phyloP scores from a whole-genome alignment of 192 early-diverging fungal genomes.

The Coemansia asiatica region DNA sequence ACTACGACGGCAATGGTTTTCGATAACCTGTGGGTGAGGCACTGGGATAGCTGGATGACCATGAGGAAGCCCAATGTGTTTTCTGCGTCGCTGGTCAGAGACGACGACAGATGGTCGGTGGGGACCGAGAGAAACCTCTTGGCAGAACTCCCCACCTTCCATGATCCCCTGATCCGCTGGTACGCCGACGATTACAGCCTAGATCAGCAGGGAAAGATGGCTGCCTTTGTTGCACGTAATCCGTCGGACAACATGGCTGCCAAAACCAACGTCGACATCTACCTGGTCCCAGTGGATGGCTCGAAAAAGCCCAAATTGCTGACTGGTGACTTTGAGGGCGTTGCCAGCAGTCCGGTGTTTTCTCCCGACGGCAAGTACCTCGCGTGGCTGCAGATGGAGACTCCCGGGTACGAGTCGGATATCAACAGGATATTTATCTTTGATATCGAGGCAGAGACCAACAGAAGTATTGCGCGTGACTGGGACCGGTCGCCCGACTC shows the following conservation, averaged over 20 bases:
- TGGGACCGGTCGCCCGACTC: slow-evolving; percentile 61
- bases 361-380: slow-evolving; percentile 64
- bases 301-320: slow-evolving; percentile 25
- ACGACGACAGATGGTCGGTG: slow-evolving; percentile 20
- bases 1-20: slow-evolving; percentile 61
- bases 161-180: slow-evolving; percentile 34
- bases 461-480: slow-evolving; percentile 31
- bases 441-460: slow-evolving; percentile 11
- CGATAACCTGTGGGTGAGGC: slow-evolving; percentile 70
- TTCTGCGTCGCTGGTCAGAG: slow-evolving; percentile 6
- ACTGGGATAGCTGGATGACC: slow-evolving; percentile 67
- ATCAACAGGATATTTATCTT: slow-evolving; percentile 65
- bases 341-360: slow-evolving; percentile 62
- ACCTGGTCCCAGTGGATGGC: slow-evolving; percentile 25
- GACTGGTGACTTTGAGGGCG: slow-evolving; percentile 57
- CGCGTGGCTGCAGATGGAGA: slow-evolving; percentile 78
- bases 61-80: slow-evolving; percentile 41
- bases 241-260: slow-evolving; percentile 58
- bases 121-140: slow-evolving; percentile 24
- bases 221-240: slow-evolving; percentile 67
- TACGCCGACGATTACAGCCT: slow-evolving; percentile 60
- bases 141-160: slow-evolving; percentile 9
- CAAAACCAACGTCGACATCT: slow-evolving; percentile 68
- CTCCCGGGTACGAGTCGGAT: slow-evolving; percentile 74
- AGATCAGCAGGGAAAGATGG: slow-evolving; percentile 59